phyloP scores from a whole-genome alignment of 139 green algal genomes.

The Tetraselmis chui region DNA sequence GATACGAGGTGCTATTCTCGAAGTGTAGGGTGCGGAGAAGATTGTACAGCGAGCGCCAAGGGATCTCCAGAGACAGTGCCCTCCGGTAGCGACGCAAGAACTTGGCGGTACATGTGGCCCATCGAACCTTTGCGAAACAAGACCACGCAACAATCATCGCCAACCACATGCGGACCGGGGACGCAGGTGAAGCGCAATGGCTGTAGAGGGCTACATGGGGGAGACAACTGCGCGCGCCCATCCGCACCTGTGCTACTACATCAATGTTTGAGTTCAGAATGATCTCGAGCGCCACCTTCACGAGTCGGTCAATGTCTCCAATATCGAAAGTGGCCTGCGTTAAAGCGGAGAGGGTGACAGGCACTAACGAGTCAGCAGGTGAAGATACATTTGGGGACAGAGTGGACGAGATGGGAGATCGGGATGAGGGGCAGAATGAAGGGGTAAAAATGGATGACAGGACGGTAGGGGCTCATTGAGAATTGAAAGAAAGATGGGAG shows the following conservation, averaged over 20 bases:
- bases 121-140: constrained; percentile 40
- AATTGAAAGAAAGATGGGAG: too few species aligned
- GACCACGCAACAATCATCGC: neutral
- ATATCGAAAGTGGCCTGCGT: neutral
- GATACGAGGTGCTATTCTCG: neutral
- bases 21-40: constrained; percentile 20
- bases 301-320: neutral
- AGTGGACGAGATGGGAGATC: too few species aligned
- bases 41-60: constrained; percentile 50
- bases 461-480: too few species aligned
- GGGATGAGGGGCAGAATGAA: too few species aligned
- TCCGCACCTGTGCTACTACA: neutral
- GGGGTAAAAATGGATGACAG: too few species aligned
- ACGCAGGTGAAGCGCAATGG: neutral
- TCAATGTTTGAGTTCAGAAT: neutral
- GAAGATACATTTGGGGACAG: too few species aligned
- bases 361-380: too few species aligned
- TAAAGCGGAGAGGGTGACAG: too few species aligned
- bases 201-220: too few species aligned
- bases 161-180: too few species aligned
- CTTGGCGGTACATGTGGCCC: constrained; percentile 25
- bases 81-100: constrained; percentile 40
- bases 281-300: neutral
- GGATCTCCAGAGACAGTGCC: constrained; percentile 27
- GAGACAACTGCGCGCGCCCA: neutral